Conservation (phyloP, 805 yeast genomes). For the Cyberlindnera suaveolens region DNA sequence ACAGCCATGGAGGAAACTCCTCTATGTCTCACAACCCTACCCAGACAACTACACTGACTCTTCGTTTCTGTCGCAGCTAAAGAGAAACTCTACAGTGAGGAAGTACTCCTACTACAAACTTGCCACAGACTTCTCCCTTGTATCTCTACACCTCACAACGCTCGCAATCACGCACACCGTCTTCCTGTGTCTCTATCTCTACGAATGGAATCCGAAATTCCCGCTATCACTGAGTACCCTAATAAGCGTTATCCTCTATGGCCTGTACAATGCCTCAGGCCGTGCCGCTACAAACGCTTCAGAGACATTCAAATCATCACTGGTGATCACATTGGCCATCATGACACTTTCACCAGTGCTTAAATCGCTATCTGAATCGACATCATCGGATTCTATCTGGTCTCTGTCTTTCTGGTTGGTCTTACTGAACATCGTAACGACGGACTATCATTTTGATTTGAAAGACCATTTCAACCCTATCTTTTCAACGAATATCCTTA, state of each 20-base stretch:
- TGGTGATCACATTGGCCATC: slow-evolving; percentile 62
- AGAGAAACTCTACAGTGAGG: slow-evolving; percentile 69
- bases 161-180: slow-evolving; percentile 58
- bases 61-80: slow-evolving; percentile 74
- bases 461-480: slow-evolving; percentile 33
- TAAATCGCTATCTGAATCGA: slow-evolving; percentile 79
- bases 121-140: slow-evolving; percentile 63
- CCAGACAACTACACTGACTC: slow-evolving; percentile 89
- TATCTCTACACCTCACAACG: slow-evolving; percentile 59
- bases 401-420: slow-evolving; percentile 79
- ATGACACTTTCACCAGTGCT: slow-evolving; percentile 84
- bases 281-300: neutral
- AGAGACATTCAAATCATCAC: slow-evolving; percentile 50
- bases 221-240: slow-evolving; percentile 28
- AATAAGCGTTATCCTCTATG: slow-evolving; percentile 4
- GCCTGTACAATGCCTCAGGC: slow-evolving; percentile 1
- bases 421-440: slow-evolving; percentile 56
- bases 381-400: slow-evolving; percentile 94
- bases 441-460: slow-evolving; percentile 60
- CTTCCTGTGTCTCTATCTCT: slow-evolving; percentile 55
- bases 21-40: slow-evolving; percentile 79
- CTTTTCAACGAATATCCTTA: slow-evolving; percentile 73
- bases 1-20: slow-evolving; percentile 67
- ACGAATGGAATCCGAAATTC: slow-evolving; percentile 42
- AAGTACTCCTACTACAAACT: slow-evolving; percentile 57